Percentiles rank a stretch among this genome's conserved stretches.
phyloP scores from a whole-genome alignment of 495 filamentous ascomycete species.

The Aspergillus cavernicola region DNA sequence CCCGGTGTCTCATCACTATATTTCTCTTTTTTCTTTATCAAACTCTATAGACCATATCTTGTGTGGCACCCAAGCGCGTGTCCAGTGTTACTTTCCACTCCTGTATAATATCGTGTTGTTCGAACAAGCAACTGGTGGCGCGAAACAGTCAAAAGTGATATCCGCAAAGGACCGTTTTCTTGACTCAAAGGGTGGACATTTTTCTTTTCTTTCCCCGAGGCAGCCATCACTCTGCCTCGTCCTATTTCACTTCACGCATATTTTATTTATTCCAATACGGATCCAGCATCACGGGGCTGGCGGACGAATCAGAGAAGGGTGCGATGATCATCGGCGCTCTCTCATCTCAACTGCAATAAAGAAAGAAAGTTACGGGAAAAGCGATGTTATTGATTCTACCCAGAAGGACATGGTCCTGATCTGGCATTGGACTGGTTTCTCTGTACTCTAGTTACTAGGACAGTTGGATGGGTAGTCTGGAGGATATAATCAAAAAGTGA shows the following conservation, averaged over 20 bases:
- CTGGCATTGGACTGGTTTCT: constrained; percentile 15
- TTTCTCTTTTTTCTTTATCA: constrained; percentile 6
- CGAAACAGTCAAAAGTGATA: constrained; percentile 23
- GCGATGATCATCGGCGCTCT: constrained; percentile 4
- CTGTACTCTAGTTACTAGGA: constrained; percentile 24
- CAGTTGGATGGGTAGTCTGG: constrained; percentile 15
- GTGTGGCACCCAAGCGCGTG: constrained; percentile 6
- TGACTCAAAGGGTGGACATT: constrained; percentile 5
- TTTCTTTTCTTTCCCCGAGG: constrained; percentile 8
- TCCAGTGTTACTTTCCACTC: constrained; percentile 18
- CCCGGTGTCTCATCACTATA: constrained; percentile 3
- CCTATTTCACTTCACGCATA: constrained; percentile 6
- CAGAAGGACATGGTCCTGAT: constrained; percentile 4
- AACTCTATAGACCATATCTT: constrained; percentile 15
- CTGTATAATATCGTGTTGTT: constrained; percentile 23
- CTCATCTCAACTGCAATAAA: constrained; percentile 7
- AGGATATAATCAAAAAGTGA: constrained; percentile 17
- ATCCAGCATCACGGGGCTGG: constrained; percentile 18
- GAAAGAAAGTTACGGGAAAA: constrained; percentile 20
- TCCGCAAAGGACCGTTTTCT: constrained; percentile 12
- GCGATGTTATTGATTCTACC: constrained; percentile 12
- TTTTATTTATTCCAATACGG: constrained; percentile 8
- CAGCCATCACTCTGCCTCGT: not conserved
- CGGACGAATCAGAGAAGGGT: constrained; percentile 8
- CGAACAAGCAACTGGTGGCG: constrained; percentile 15